Conservation (phyloP, 805 yeast genomes). For the Yarrowia yakushimensis region DNA sequence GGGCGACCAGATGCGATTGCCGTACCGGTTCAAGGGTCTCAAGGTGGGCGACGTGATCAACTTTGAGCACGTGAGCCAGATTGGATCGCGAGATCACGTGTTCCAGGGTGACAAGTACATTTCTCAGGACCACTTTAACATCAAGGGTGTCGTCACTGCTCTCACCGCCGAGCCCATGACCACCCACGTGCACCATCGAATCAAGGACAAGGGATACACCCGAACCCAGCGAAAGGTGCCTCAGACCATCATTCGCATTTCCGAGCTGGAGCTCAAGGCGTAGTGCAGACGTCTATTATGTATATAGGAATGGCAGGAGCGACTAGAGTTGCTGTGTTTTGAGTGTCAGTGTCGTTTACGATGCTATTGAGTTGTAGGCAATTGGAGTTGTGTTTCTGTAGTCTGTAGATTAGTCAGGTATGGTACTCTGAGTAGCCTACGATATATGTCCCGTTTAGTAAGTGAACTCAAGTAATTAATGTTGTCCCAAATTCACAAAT, state of each 20-base stretch:
- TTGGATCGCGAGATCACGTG: constrained; percentile 84
- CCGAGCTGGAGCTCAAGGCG: constrained; percentile 57
- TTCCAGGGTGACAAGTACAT: constrained; percentile 52
- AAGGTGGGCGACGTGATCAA: constrained; percentile 78
- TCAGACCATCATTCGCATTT: constrained; percentile 72
- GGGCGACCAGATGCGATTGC: constrained; percentile 81
- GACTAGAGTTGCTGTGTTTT: too few species aligned
- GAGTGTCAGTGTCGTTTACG: too few species aligned
- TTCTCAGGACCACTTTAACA: constrained; percentile 50
- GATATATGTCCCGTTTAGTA: too few species aligned
- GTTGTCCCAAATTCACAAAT: too few species aligned
- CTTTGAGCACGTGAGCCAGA: constrained; percentile 68
- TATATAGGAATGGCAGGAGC: neutral
- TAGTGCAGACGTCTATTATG: too few species aligned
- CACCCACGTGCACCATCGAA: constrained; percentile 26
- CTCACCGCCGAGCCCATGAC: constrained; percentile 23
- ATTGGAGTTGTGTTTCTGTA: too few species aligned
- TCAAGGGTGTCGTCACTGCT: constrained; percentile 62
- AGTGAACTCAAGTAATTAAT: too few species aligned
- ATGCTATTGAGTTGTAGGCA: too few species aligned
- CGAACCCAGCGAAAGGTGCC: constrained; percentile 61
- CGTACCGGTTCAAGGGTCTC: constrained; percentile 71
- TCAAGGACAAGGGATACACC: constrained; percentile 61
- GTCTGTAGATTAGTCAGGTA: too few species aligned
- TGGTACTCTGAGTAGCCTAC: too few species aligned